These are phyloP conservation scores for Helichrysum umbraculigerum DNA, from an alignment of 129 eudicot genomes.

Conservation along the genomic window DNA sequence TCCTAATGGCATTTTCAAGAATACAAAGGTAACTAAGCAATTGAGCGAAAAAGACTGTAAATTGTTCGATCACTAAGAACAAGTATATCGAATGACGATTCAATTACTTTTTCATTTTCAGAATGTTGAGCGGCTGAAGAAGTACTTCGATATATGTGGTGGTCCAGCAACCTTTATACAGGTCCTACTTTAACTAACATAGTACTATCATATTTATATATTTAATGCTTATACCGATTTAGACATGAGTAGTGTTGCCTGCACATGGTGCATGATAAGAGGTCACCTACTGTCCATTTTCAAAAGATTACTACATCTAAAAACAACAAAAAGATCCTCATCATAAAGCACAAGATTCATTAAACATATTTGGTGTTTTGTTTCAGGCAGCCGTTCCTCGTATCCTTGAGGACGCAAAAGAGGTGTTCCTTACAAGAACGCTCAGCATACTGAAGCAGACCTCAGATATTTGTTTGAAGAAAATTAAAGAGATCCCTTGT, in stretches of 20 bases:
- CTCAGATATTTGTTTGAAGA: conserved; percentile 57
- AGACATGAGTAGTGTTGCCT: not conserved
- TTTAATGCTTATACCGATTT: not conserved
- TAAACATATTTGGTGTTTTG: conserved; percentile 10
- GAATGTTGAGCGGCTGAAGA: conserved; percentile 81
- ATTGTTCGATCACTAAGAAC: not conserved
- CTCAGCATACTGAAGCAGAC: conserved; percentile 56
- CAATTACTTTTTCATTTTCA: conserved; percentile 21
- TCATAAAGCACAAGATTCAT: conserved; percentile 2
- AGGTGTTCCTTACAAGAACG: conserved; percentile 62
- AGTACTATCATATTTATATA: no score
- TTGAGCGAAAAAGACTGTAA: not conserved
- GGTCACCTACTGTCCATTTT: not conserved
- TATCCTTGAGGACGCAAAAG: conserved; percentile 63
- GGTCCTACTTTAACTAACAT: conserved; percentile 33
- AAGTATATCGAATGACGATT: not conserved
- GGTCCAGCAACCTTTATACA: conserved; percentile 96
- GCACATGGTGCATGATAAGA: conserved; percentile 4
- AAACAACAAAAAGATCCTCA: not conserved
- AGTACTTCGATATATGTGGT: conserved; percentile 83
- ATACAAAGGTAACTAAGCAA: conserved; percentile 49
- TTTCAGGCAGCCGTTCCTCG: conserved; percentile 90
- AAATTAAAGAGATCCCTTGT: conserved; percentile 70
- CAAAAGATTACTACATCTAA: not conserved
- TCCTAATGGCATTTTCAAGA: conserved; percentile 64